Conservation (phyloP, 192 early-diverging fungal genomes). For the Coemansia sp. region DNA sequence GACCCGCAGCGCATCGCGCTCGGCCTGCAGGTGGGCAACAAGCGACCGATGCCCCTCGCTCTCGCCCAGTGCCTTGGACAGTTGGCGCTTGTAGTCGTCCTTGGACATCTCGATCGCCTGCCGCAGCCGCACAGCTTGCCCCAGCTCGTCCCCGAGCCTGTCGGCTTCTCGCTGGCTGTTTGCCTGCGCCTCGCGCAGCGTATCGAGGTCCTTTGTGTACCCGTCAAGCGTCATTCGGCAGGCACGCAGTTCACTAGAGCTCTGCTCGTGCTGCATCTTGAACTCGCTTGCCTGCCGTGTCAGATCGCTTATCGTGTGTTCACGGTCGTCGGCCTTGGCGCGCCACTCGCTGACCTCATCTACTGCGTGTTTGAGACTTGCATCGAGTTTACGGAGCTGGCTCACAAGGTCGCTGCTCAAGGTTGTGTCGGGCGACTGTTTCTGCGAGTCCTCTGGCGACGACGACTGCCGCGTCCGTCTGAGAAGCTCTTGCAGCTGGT, state of each 20-base stretch:
- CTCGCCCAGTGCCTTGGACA: conserved; percentile 37
- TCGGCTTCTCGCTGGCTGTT: conserved; percentile 21
- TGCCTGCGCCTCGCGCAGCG: conserved; percentile 20
- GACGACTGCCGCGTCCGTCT: not conserved
- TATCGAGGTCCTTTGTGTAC: conserved; percentile 21
- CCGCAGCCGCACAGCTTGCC: conserved; percentile 24
- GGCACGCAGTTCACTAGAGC: conserved; percentile 21
- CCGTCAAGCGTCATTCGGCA: conserved; percentile 30
- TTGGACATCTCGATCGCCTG: conserved; percentile 50
- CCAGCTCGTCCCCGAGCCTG: conserved; percentile 26
- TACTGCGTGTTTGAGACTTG: conserved; percentile 40
- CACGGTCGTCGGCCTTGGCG: conserved; percentile 35
- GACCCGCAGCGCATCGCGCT: conserved; percentile 38
- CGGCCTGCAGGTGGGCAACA: conserved; percentile 39
- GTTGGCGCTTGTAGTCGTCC: conserved; percentile 52
- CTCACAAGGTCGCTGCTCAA: conserved; percentile 19
- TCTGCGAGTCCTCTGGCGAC: not conserved
- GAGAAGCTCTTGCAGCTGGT: conserved; percentile 49
- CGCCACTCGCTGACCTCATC: conserved; percentile 36
- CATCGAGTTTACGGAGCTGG: conserved; percentile 40
- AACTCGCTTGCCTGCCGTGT: conserved; percentile 25
- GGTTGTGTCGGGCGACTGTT: conserved; percentile 2
- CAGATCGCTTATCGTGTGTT: conserved; percentile 28
- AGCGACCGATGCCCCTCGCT: conserved; percentile 31
- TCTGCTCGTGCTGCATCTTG: conserved; percentile 31